Conservation (phyloP, 306 rosid species). For the apple (Malus domestica) region DNA sequence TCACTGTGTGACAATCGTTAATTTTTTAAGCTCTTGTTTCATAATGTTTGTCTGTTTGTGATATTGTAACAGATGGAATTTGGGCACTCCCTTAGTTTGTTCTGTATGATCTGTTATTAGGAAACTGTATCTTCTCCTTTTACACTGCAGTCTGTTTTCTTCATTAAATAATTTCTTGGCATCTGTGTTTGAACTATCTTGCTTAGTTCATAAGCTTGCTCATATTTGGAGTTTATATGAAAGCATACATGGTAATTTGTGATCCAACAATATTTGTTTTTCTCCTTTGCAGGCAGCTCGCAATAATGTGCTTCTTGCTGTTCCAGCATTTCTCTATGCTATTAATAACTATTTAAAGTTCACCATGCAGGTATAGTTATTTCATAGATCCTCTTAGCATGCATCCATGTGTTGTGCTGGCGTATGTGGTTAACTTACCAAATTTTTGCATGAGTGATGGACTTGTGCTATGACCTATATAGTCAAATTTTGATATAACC, state of each 20-base stretch:
- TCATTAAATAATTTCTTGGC: not conserved
- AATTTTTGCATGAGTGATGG: no score
- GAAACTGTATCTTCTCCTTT: not conserved
- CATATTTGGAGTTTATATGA: not conserved
- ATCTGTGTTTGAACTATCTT: not conserved
- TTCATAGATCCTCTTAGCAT: not conserved
- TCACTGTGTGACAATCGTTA: not conserved
- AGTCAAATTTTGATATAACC: not conserved
- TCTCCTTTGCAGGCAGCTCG: slow-evolving; percentile 81
- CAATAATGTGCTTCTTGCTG: slow-evolving; percentile 87
- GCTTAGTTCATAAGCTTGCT: not conserved
- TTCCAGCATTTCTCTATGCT: slow-evolving; percentile 95
- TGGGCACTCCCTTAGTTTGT: not conserved
- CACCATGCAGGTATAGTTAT: slow-evolving; percentile 78
- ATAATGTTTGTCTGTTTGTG: not conserved
- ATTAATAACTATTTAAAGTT: slow-evolving; percentile 95
- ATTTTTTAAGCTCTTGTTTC: not conserved
- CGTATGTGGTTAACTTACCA: not conserved
- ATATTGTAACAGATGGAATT: not conserved
- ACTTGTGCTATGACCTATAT: not conserved
- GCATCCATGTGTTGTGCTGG: not conserved
- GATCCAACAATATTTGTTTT: slow-evolving; percentile 13
- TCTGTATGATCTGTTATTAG: not conserved
- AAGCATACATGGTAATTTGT: not conserved
- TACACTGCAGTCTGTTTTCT: not conserved